Evolutionary conservation across 257 asterid species (phyloP).

Genomic region (Nicotiana tabacum): DNA sequence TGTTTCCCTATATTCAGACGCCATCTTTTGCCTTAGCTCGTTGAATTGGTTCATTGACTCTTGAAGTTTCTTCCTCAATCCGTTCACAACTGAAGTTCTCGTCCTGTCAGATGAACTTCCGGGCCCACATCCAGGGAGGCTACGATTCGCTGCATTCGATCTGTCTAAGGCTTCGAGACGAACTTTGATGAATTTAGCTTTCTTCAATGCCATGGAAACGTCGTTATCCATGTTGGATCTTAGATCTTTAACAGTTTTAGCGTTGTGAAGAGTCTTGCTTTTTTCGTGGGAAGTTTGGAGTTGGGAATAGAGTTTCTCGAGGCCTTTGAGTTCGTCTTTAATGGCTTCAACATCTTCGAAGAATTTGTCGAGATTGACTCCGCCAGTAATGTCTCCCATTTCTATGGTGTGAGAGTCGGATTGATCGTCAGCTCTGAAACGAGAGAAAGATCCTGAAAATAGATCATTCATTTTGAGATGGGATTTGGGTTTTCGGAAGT

Average conservation of each 20-base stretch:
- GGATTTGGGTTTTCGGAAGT: too few species aligned
- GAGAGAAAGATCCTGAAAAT: slow-evolving; percentile 18
- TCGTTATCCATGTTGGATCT: slow-evolving; percentile 38
- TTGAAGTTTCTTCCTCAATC: slow-evolving; percentile 37
- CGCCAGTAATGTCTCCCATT: slow-evolving; percentile 29
- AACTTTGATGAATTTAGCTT: slow-evolving; percentile 36
- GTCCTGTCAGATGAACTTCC: slow-evolving; percentile 42
- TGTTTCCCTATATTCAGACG: slow-evolving; percentile 37
- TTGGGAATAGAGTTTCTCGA: slow-evolving; percentile 46
- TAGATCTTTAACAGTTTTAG: slow-evolving; percentile 34
- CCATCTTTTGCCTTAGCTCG: slow-evolving; percentile 37
- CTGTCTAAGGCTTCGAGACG: slow-evolving; percentile 31
- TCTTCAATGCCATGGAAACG: slow-evolving; percentile 23
- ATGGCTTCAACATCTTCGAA: slow-evolving; percentile 63
- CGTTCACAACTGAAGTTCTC: slow-evolving; percentile 37
- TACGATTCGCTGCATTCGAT: slow-evolving; percentile 33
- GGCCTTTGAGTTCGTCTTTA: slow-evolving; percentile 56
- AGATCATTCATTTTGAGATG: slow-evolving; percentile 11
- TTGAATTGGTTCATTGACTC: slow-evolving; percentile 37
- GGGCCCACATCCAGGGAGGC: slow-evolving; percentile 39
- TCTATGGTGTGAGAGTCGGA: slow-evolving; percentile 15
- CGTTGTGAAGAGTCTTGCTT: slow-evolving; percentile 43
- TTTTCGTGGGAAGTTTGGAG: slow-evolving; percentile 58
- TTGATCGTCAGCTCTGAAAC: not conserved
- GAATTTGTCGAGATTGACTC: slow-evolving; percentile 60